Evolutionary conservation across 1,139 yeast species (phyloP), one percentile per base, ranked within the genome.

Genomic region (Geotrichum macrosporum): DNA sequence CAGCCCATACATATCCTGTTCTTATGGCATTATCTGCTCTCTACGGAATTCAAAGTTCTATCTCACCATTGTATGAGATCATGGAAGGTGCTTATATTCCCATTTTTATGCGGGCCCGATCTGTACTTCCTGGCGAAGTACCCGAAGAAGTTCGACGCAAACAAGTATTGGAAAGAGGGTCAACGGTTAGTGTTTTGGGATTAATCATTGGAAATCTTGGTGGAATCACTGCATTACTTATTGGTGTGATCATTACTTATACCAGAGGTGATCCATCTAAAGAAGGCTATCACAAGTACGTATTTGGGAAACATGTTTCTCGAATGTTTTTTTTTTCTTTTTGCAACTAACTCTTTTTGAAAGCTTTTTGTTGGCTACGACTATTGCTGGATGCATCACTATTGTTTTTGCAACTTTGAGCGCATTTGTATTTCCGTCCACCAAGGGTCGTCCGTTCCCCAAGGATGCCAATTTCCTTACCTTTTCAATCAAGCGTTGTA

Each of bases 21-120:
- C 55, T 71, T 50, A 59, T 53, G 20, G 59, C 55, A 1, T 49
- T 65, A 30, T 64, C 73, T 2, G 69, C 64, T 0, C 50, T 72
- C 10, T 72, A 71, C 48, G 64, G 65, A 9, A 48, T 70, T 22
- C 53, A 69, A 39, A 65, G 60, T 35, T 57, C 71, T 19, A 59
- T 60, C 20, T 67, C 66, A 48, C 64, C 70, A 0, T 53, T 70
- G 3, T 67, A 71, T 50, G 73, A 71, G 54, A 69, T 71, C 19
- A 49, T 71, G 32, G 75, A 71, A 54, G 75, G 70, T 1, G 69
- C 75, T 0, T 72, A 71, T 48, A 70, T 72, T 40, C 76, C 76
- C 2, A 50, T 68, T 19, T 70, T 72, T 50, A 71, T 72, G 75
- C 61, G 73, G 44, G 67, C 69, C 1, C 57, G 51, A 10, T 52